Evolutionary conservation across 116 monocot species (phyloP).

Genomic region (Zostera marina): DNA sequence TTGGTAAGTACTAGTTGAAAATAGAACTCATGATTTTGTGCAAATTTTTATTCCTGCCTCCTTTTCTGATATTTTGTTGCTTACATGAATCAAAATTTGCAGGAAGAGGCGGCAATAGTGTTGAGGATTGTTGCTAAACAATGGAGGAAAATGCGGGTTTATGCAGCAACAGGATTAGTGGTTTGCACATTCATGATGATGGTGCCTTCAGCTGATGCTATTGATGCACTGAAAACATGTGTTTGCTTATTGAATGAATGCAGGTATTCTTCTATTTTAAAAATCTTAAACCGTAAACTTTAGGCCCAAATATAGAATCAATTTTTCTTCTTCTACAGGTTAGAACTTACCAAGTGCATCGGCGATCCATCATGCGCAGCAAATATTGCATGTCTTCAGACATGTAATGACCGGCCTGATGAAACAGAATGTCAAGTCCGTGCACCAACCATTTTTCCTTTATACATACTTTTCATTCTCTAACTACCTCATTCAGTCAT

Average conservation of each 20-base stretch:
- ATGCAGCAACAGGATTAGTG: conserved; percentile 33
- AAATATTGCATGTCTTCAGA: conserved; percentile 88
- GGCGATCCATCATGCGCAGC: conserved; percentile 85
- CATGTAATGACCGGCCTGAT: conserved; percentile 90
- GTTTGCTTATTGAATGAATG: conserved; percentile 82
- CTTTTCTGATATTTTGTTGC: no score
- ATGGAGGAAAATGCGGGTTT: conserved; percentile 17
- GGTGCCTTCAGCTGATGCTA: conserved; percentile 56
- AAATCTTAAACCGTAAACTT: neutral
- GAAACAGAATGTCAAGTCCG: conserved; percentile 93
- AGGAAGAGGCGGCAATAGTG: conserved; percentile 6
- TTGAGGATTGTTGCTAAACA: conserved; percentile 7
- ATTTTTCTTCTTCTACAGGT: conserved; percentile 13
- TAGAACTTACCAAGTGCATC: conserved; percentile 81
- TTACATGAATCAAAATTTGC: neutral
- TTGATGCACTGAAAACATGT: conserved; percentile 79
- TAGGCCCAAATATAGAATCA: neutral
- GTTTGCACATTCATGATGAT: conserved; percentile 16
- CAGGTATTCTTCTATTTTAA: conserved; percentile 41
- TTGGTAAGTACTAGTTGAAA: no score
- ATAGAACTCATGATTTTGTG: no score
- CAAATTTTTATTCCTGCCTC: neutral
- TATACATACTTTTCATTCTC: neutral
- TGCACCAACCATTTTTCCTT: conserved; percentile 1
- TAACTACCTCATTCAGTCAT: no score